phyloP scores from a whole-genome alignment of 2,329 filamentous ascomycete species.

The Claviceps digitariae region DNA sequence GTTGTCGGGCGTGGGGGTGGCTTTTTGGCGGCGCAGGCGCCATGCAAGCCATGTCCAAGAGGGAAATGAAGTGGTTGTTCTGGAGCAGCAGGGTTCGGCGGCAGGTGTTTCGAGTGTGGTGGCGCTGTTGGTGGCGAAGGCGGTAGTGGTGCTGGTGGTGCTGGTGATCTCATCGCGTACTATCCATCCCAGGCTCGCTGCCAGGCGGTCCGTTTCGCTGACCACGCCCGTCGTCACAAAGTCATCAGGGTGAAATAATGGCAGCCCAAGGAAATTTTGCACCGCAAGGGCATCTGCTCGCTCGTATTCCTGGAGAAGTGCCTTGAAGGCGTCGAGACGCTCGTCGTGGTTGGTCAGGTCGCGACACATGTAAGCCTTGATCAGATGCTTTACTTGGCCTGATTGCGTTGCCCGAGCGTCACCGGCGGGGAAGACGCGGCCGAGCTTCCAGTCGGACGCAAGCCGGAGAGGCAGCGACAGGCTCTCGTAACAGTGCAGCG shows the following conservation, averaged over 20 bases:
- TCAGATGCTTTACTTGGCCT: slow-evolving; percentile 14
- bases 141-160: background rate
- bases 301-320: slow-evolving; percentile 17
- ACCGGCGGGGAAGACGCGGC: slow-evolving; percentile 19
- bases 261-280: slow-evolving; percentile 20
- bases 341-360: slow-evolving; percentile 16
- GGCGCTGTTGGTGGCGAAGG: background rate
- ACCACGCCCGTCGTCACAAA: slow-evolving; percentile 16
- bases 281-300: slow-evolving; percentile 14
- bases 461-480: slow-evolving; percentile 19
- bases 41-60: slow-evolving; percentile 27
- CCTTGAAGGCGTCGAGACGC: slow-evolving; percentile 21
- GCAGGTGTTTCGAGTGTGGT: slow-evolving; percentile 9
- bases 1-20: background rate
- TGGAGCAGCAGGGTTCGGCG: slow-evolving; percentile 14
- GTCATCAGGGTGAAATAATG: slow-evolving; percentile 20
- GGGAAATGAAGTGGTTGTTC: slow-evolving; percentile 13
- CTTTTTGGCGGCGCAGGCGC: slow-evolving; percentile 14
- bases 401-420: slow-evolving; percentile 10
- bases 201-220: slow-evolving; percentile 21
- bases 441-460: slow-evolving; percentile 17
- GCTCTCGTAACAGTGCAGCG: slow-evolving; percentile 24
- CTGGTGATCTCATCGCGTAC: slow-evolving; percentile 11
- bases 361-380: slow-evolving; percentile 19
- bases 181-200: slow-evolving; percentile 21